Conservation (phyloP, 371 early-diverging fungal species). For the Apophysomyces variabilis region DNA sequence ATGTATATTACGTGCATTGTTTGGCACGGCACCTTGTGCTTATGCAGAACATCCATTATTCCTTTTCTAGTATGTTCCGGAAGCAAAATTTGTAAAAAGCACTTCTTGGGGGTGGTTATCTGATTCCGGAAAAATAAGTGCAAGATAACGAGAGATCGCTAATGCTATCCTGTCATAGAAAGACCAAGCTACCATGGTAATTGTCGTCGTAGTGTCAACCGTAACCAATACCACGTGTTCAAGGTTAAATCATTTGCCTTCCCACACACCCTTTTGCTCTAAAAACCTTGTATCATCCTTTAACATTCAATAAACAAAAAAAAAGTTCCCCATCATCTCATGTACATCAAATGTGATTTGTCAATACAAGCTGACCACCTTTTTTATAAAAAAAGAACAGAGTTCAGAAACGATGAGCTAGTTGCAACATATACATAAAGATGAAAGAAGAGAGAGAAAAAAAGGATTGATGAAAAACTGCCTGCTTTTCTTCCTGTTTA, state of each 20-base stretch:
- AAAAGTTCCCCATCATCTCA: not conserved
- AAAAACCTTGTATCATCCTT: not conserved
- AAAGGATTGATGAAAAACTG: conserved; percentile 1
- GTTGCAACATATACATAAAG: not conserved
- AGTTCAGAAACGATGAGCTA: conserved; percentile 11
- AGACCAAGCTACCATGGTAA: no score
- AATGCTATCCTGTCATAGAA: no score
- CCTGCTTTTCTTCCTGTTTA: not conserved
- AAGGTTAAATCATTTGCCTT: not conserved
- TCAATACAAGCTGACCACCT: not conserved
- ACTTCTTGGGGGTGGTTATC: no score
- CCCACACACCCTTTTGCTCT: not conserved
- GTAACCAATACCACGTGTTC: no score
- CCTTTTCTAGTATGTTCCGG: no score
- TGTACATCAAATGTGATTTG: not conserved
- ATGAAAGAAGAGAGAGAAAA: not conserved
- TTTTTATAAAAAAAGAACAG: not conserved
- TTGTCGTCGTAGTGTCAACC: no score
- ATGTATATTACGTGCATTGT: no score
- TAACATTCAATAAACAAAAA: not conserved
- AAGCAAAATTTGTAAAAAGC: no score
- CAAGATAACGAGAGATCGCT: no score
- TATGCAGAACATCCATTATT: no score
- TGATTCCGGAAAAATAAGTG: no score
- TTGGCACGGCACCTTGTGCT: no score